Conservation (phyloP, 805 yeast genomes). For the Candida awuae region DNA sequence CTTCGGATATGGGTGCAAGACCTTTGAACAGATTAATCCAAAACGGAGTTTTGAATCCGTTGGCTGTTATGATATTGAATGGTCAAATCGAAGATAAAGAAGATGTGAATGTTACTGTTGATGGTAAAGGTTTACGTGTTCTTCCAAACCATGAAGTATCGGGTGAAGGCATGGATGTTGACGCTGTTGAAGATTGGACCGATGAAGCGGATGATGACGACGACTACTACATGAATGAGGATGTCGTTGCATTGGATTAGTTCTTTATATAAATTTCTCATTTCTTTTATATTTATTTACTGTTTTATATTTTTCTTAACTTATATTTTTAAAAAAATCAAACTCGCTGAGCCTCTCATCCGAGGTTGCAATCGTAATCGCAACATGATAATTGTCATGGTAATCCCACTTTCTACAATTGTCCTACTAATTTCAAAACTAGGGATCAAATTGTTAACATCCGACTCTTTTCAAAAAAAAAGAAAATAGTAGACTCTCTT, state of each 20-base stretch:
- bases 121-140: conserved; percentile 64
- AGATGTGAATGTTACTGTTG: conserved; percentile 55
- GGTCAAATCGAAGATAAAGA: conserved; percentile 89
- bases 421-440: too few species aligned
- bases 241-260: conserved; percentile 20
- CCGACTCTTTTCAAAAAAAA: too few species aligned
- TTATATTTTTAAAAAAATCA: neutral
- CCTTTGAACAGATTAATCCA: conserved; percentile 92
- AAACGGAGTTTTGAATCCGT: conserved; percentile 72
- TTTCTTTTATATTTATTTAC: neutral
- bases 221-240: conserved; percentile 28
- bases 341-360: too few species aligned
- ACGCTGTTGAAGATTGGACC: conserved; percentile 52
- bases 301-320: neutral
- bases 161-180: conserved; percentile 44
- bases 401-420: too few species aligned
- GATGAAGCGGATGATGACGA: conserved; percentile 54
- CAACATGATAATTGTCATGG: too few species aligned
- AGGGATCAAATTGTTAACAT: too few species aligned
- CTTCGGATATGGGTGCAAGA: conserved; percentile 92
- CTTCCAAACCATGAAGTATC: conserved; percentile 74
- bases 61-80: conserved; percentile 82
- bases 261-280: neutral
- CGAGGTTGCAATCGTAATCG: too few species aligned
- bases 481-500: too few species aligned